Percentiles rank a stretch among this genome's conserved stretches.
Conservation (phyloP, 1,139 yeast genomes). For the Torulaspora globosa region DNA sequence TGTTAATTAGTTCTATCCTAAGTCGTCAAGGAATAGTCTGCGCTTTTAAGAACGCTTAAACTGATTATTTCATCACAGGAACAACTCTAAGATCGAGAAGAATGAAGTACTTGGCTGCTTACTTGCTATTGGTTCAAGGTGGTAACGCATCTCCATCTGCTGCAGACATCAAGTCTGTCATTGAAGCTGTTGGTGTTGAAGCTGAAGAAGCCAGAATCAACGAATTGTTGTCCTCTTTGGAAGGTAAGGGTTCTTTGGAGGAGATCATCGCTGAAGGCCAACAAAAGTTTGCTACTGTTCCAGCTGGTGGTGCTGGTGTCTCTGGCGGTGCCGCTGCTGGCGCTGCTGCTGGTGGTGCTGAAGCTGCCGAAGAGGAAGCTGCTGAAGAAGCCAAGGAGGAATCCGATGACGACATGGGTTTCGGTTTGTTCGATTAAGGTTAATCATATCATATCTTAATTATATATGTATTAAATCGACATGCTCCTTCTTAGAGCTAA, state of each 20-base stretch:
- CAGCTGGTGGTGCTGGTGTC: constrained; percentile 95
- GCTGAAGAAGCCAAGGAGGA: constrained; percentile 56
- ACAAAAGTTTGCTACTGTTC: constrained; percentile 92
- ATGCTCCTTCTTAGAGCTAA: constrained; percentile 6
- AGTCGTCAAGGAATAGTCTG: constrained; percentile 40
- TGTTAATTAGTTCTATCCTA: constrained; percentile 2
- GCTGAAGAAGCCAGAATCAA: constrained; percentile 86
- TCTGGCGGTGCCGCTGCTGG: constrained; percentile 66
- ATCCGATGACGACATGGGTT: constrained; percentile 77
- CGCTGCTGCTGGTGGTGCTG: constrained; percentile 69
- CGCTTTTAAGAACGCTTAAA: constrained; percentile 35
- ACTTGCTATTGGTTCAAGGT: constrained; percentile 80
- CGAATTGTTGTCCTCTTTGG: constrained; percentile 82
- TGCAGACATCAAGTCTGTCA: constrained; percentile 81
- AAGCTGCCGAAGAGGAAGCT: constrained; percentile 55
- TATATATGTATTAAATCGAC: constrained; percentile 4
- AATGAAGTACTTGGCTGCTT: constrained; percentile 91
- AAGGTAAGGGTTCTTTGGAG: constrained; percentile 80
- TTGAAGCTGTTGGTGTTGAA: constrained; percentile 93
- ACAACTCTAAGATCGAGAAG: constrained; percentile 35
- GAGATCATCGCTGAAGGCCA: constrained; percentile 96
- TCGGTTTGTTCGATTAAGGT: constrained; percentile 81
- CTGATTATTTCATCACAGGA: constrained; percentile 36
- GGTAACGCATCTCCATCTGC: constrained; percentile 90
- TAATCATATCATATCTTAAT: constrained; percentile 4